Evolutionary conservation across 441 rosid genomes (phyloP), one percentile per base, ranked within the genome.

Genomic region (Adansonia gregorii): DNA sequence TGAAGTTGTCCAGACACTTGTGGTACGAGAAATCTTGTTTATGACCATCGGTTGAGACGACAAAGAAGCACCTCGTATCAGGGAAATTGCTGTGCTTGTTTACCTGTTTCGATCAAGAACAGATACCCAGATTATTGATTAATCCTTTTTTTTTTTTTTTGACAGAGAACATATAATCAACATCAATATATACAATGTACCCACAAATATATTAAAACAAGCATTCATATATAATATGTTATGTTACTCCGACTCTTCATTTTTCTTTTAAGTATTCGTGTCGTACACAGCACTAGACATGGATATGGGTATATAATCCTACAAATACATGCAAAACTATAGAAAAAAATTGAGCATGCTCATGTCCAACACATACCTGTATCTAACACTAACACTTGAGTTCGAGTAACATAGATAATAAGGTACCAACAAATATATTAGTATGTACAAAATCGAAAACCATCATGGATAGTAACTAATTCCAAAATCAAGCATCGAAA

Each of bases 21-120:
- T 86, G 85, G 84, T 91, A 96, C 0, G 98, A 96, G 74, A 96
- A 94, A 75, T 96, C 99, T 43, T 85, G 88, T 73, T 81, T 85
- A 8, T 77, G 35, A 51, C 99, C 98, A 76, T 90, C 97, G 1
- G 88, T 88, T 2, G 93, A 84, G 75, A 93, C 94, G 43, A 88
- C 88, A 68, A 77, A 94, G 75, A 96, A 87, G 87, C 99, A 96
- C 81, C 94, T 87, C 83, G 79, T 89, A 0, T 88, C 94, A 39
- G 75, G 66, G 78, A 89, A 93, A 52, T 56, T 85, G 31, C 83
- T 82, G 80, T 94, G 99, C 84, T 83, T 88, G 83, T 80, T 86
- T 15, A 95, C 86, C 99, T 95, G 88, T 73, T 49, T 55, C n/a
- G 61, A 78, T 72, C 61, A 61, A 66, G 71, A 20, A 63, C 66